Percentiles rank a stretch among this genome's conserved stretches.
phyloP scores from a whole-genome alignment of 2,329 filamentous ascomycete species.

The Epichloe uncinata region DNA sequence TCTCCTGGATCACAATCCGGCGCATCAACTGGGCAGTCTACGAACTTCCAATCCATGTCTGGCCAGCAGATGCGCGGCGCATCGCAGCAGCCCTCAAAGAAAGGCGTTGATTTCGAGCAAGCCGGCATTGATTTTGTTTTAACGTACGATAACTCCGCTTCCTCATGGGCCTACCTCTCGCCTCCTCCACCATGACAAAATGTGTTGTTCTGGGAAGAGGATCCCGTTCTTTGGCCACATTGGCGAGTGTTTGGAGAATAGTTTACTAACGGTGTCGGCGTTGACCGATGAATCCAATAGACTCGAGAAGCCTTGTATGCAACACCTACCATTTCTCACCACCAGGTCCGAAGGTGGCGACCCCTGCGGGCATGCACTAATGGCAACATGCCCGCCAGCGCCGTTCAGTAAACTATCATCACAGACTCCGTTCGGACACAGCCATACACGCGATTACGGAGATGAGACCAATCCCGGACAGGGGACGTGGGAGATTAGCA shows the following conservation, averaged over 20 bases:
- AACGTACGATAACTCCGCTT: constrained; percentile 56
- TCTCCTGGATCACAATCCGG: constrained; percentile 31
- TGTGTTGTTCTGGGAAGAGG: constrained; percentile 3
- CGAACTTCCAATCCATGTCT: constrained; percentile 15
- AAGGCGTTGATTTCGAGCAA: constrained; percentile 59
- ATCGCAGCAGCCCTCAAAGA: constrained; percentile 17
- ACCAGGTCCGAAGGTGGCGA: constrained; percentile 47
- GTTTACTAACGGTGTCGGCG: constrained; percentile 31
- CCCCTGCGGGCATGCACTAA: constrained; percentile 78
- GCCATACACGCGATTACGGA: constrained; percentile 22
- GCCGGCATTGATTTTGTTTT: constrained; percentile 82
- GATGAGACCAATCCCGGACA: constrained; percentile 31
- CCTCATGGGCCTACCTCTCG: constrained; percentile 52
- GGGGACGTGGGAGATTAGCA: constrained; percentile 68
- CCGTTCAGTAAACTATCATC: constrained; percentile 35
- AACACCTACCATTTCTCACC: constrained; percentile 71
- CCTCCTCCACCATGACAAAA: constrained; percentile 41
- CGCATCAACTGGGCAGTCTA: constrained; percentile 20
- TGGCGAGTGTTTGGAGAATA: constrained; percentile 7
- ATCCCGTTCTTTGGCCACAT: constrained; percentile 6
- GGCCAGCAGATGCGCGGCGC: constrained; percentile 19
- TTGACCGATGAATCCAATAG: constrained; percentile 36
- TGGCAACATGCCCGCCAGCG: constrained; percentile 79
- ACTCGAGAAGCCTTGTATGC: constrained; percentile 87
- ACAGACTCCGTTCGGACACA: constrained; percentile 40